A percentile compares a stretch with the other conserved stretches of the same genome.
Evolutionary conservation across 2,329 filamentous ascomycete species (phyloP).

Genomic region (Ceratocystis albifundus): DNA sequence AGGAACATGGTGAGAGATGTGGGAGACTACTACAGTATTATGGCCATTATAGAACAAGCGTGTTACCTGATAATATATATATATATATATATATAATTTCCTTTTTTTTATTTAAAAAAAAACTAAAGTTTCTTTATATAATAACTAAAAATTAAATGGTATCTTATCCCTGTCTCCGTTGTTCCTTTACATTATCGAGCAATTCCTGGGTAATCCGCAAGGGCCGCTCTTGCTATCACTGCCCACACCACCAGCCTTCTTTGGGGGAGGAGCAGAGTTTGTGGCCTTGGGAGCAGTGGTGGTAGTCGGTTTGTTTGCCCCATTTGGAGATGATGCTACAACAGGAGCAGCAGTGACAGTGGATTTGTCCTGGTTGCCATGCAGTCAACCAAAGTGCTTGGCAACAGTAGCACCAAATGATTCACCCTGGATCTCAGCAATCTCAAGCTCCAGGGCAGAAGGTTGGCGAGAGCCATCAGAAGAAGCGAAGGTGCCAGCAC

Average conservation of each 20-base stretch:
- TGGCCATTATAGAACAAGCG: neutral
- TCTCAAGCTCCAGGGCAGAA: constrained; percentile 56
- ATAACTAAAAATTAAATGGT: constrained; percentile 21
- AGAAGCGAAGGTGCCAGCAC: constrained; percentile 77
- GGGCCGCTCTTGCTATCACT: constrained; percentile 52
- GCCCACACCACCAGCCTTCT: constrained; percentile 30
- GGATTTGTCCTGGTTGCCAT: constrained; percentile 41
- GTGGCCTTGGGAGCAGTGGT: constrained; percentile 24
- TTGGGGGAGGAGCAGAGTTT: constrained; percentile 16
- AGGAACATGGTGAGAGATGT: too few relatives aligned
- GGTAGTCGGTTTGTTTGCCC: neutral
- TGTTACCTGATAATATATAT: neutral
- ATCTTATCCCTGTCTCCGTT: constrained; percentile 5
- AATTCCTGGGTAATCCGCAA: constrained; percentile 54
- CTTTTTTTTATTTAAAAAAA: too few relatives aligned
- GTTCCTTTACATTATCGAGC: constrained; percentile 21
- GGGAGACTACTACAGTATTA: too few relatives aligned
- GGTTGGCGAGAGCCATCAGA: constrained; percentile 78
- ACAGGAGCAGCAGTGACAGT: constrained; percentile 25
- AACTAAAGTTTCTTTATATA: neutral
- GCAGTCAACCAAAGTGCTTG: constrained; percentile 68
- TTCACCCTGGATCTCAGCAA: constrained; percentile 76
- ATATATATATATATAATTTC: too few relatives aligned
- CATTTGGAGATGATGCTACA: constrained; percentile 19
- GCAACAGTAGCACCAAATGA: constrained; percentile 65